These are phyloP conservation scores for Lophiotrema nucula DNA, from an alignment of 495 filamentous ascomycete genomes.

Conservation along the genomic window DNA sequence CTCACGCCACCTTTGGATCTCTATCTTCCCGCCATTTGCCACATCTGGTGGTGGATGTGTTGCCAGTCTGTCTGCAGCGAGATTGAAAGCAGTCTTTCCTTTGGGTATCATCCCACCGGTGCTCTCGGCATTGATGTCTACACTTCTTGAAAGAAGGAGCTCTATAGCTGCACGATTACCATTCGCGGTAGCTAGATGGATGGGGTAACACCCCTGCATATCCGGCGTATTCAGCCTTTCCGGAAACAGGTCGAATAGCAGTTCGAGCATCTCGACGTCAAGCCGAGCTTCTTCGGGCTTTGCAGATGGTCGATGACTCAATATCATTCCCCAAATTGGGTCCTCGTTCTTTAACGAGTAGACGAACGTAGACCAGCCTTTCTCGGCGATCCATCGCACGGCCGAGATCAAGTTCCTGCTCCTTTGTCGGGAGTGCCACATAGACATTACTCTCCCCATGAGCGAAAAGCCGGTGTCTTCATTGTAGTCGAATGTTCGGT, in stretches of 20 bases:
- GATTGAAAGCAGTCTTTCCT: neutral
- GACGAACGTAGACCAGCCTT: neutral
- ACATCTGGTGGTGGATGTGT: neutral
- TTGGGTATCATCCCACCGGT: neutral
- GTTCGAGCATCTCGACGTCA: neutral
- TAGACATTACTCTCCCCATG: neutral
- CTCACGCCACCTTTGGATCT: neutral
- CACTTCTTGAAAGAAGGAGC: neutral
- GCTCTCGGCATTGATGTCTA: neutral
- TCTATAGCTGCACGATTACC: neutral
- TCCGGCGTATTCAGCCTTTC: neutral
- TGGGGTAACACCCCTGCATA: neutral
- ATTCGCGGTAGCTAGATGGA: neutral
- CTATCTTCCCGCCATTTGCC: neutral
- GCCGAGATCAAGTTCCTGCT: neutral
- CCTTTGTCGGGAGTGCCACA: neutral
- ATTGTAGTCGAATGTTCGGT: neutral
- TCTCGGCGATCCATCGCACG: neutral
- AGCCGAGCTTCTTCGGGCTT: neutral
- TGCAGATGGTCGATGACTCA: neutral
- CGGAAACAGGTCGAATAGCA: neutral
- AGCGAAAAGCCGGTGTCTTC: neutral
- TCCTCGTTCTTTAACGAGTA: neutral
- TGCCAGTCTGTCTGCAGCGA: neutral
- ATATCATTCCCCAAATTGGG: neutral